Evolutionary conservation across 2,329 filamentous ascomycete species (phyloP).

Genomic region (Ophiognomonia clavigignenti-juglandacearum): DNA sequence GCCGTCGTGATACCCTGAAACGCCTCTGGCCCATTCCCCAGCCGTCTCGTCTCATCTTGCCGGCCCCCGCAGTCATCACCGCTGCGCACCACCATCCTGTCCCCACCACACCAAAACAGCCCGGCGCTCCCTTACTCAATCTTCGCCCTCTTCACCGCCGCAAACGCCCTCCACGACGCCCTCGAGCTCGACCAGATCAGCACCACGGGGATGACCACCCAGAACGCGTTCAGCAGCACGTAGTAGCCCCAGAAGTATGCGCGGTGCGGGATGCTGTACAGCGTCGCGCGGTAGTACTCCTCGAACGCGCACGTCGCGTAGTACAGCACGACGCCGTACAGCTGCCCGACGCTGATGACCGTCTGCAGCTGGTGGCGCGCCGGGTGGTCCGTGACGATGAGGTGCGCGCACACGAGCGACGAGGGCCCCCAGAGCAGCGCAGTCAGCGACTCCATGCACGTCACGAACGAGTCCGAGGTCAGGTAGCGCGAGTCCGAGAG

Average conservation of each 20-base stretch:
- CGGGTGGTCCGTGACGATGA: constrained; percentile 38
- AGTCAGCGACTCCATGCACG: constrained; percentile 52
- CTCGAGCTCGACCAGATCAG: too few relatives aligned
- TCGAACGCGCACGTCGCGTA: constrained; percentile 43
- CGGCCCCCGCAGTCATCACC: too few relatives aligned
- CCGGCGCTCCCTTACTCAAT: too few relatives aligned
- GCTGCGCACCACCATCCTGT: too few relatives aligned
- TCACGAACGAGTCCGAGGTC: constrained; percentile 46
- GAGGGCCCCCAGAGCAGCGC: constrained; percentile 49
- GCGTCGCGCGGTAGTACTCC: constrained; percentile 29
- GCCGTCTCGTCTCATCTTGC: too few relatives aligned
- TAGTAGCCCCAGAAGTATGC: constrained; percentile 52
- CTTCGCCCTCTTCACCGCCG: too few relatives aligned
- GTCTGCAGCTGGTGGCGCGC: constrained; percentile 44
- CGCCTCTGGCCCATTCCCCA: too few relatives aligned
- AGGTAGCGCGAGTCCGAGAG: constrained; percentile 53
- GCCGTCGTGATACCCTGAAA: too few relatives aligned
- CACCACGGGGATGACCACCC: too few relatives aligned
- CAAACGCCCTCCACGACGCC: too few relatives aligned
- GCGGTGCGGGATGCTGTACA: constrained; percentile 42
- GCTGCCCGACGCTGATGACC: constrained; percentile 40
- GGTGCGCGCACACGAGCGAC: constrained; percentile 41
- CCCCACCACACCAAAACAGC: too few relatives aligned
- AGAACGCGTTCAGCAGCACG: constrained; percentile 34
- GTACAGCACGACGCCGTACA: constrained; percentile 51